phyloP scores from a whole-genome alignment of 441 rosid genomes.

The Pelargonium citronellum region DNA sequence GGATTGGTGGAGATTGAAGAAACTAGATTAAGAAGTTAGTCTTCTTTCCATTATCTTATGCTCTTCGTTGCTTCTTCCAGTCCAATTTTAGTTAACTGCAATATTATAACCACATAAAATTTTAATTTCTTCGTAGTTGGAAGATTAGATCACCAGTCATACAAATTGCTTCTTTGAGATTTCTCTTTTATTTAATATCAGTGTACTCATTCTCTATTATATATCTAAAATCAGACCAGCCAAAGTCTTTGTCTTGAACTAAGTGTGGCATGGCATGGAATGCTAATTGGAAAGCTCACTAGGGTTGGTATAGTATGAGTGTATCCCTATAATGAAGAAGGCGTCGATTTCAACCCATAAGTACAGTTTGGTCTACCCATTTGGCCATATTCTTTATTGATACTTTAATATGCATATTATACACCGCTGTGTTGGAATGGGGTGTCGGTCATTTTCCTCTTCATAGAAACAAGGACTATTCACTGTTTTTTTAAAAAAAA shows the following conservation, averaged over 20 bases:
- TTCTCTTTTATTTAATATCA: background rate
- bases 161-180: background rate
- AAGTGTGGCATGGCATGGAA: conserved; percentile 16
- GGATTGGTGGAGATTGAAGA: conserved; percentile 19
- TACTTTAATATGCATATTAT: conserved; percentile 17
- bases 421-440: conserved; percentile 12
- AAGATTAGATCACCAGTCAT: background rate
- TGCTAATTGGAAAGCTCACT: conserved; percentile 24
- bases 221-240: background rate
- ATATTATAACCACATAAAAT: conserved; percentile 13
- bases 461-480: conserved; percentile 16
- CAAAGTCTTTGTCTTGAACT: conserved; percentile 6
- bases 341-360: conserved; percentile 28
- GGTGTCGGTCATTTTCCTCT: conserved; percentile 34
- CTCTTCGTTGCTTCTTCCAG: conserved; percentile 21
- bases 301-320: conserved; percentile 21
- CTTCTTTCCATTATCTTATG: conserved; percentile 20
- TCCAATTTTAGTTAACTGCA: conserved; percentile 15
- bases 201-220: background rate
- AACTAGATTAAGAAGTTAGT: conserved; percentile 32
- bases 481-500: too few species aligned
- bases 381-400: conserved; percentile 1
- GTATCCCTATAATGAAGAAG: conserved; percentile 19
- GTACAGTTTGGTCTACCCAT: conserved; percentile 32
- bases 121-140: conserved; percentile 7